These are phyloP conservation scores for Basidiobolus heterosporus DNA, from an alignment of 371 early-diverging fungal species.

Conservation along the genomic window DNA sequence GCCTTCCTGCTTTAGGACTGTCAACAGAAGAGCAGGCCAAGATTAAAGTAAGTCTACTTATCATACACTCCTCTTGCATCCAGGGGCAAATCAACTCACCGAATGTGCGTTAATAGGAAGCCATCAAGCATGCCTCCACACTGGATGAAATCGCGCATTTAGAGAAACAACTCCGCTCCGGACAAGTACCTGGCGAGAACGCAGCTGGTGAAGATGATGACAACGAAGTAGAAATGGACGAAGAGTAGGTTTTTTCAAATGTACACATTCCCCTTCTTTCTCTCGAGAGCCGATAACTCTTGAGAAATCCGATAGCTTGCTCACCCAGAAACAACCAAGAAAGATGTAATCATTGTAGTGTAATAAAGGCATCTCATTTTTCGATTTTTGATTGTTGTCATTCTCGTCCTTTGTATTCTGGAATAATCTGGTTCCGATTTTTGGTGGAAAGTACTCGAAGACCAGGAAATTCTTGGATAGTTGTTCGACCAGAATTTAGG, in stretches of 20 bases:
- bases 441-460: too few relatives aligned
- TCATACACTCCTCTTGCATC: not conserved
- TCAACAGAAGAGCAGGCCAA: slow-evolving; percentile 36
- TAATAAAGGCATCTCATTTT: too few relatives aligned
- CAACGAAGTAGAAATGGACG: too few relatives aligned
- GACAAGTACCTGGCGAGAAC: slow-evolving; percentile 7
- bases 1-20: slow-evolving; percentile 21
- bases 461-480: too few relatives aligned
- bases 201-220: too few relatives aligned
- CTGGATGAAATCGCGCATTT: slow-evolving; percentile 60
- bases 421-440: too few relatives aligned
- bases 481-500: too few relatives aligned
- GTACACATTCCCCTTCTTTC: not conserved
- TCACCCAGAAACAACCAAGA: not conserved
- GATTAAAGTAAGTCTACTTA: slow-evolving; percentile 20
- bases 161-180: slow-evolving; percentile 18
- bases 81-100: not conserved
- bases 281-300: not conserved
- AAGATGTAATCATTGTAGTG: not conserved
- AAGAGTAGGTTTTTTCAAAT: not conserved
- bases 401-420: too few relatives aligned
- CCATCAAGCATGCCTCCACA: slow-evolving; percentile 54
- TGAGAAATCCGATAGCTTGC: not conserved
- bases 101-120: slow-evolving; percentile 20
- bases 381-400: too few relatives aligned